Base-by-base conservation (phyloP, 2,329 filamentous ascomycete genomes). In the Amesomyces nigricolor region DNA sequence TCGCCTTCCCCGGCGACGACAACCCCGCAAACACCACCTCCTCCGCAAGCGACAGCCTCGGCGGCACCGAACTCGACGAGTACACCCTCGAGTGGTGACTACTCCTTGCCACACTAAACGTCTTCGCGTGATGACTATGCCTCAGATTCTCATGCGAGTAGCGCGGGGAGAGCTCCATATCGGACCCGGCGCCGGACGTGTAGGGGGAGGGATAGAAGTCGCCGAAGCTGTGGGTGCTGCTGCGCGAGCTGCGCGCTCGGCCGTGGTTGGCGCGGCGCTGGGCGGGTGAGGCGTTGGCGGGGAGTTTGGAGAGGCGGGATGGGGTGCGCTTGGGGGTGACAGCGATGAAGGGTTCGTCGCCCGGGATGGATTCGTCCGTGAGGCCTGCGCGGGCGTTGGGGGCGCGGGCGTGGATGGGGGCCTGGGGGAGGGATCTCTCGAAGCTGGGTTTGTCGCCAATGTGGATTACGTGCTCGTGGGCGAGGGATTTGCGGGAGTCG, bases 381-480 rank as follows among this genome's bases (percentile, higher is more conserved):
- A 86, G 73, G 14, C 83, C 83, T 1, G 75, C 75, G 17, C 82
- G 73, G n/a, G 82, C 74, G 62, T 86, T 86, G 11, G 83, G 82
- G 6, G 83, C 83, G 47, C 77, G 73, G 11, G 82, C 81, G 29
- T 82, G 71, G 9, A 83, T 75, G 1, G 80, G 76, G 2, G 78
- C 72, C 22, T 72, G 68, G 1, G 78, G 77, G 7, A 75, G 59
- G 47, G 66, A 66, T 26, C 70, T 70, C 39, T 73, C 70, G 47
- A 73, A 67, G 47, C 66, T 68, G 19, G 59, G 60, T 40, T 61
- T 64, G 11, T 35, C 32, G 44, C 63, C 57, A 40, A 61, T 54
- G 19, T 58, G 54, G 45, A 49, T 48, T 1, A 52, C 46, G 45
- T 58, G 53, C 39, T 53, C 51, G 10, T 58, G 58, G 4, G 51